phyloP scores from a whole-genome alignment of 2,329 filamentous ascomycete species.

The Pestalotiopsis sp. region DNA sequence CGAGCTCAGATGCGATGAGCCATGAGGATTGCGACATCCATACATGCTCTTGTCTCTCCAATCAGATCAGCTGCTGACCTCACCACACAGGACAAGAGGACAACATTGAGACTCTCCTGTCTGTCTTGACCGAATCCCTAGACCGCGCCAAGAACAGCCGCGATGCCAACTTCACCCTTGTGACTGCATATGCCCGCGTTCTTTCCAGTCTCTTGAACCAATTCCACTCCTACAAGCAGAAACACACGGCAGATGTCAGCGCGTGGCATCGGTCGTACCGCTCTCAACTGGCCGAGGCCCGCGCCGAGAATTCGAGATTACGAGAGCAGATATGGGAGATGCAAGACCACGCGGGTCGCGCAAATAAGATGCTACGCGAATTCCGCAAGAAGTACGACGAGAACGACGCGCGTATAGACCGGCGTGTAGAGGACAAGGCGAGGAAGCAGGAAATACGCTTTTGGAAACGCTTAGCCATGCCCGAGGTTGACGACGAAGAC shows the following conservation, averaged over 20 bases:
- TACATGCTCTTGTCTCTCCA: not conserved
- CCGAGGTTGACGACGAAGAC: constrained; percentile 61
- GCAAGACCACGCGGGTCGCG: constrained; percentile 61
- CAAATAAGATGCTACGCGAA: constrained; percentile 59
- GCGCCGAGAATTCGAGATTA: constrained; percentile 64
- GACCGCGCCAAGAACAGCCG: constrained; percentile 64
- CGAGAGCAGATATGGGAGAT: constrained; percentile 70
- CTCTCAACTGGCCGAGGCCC: constrained; percentile 65
- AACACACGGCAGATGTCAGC: constrained; percentile 63
- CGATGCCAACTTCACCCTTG: constrained; percentile 34
- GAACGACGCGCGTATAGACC: constrained; percentile 56
- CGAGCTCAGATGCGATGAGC: not conserved
- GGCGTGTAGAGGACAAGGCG: constrained; percentile 54
- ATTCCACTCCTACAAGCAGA: constrained; percentile 68
- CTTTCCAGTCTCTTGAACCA: constrained; percentile 63
- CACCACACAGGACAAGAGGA: constrained; percentile 52
- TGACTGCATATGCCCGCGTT: constrained; percentile 60
- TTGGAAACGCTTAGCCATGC: constrained; percentile 70
- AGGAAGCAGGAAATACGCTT: constrained; percentile 63
- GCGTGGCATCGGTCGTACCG: constrained; percentile 70
- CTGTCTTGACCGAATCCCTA: constrained; percentile 63
- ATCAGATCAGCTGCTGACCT: constrained; percentile 8
- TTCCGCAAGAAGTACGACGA: constrained; percentile 62
- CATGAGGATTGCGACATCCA: not conserved
- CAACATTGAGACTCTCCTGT: constrained; percentile 65